These are phyloP conservation scores for Misopates orontium DNA, from an alignment of 257 asterid genomes.

Conservation along the genomic window DNA sequence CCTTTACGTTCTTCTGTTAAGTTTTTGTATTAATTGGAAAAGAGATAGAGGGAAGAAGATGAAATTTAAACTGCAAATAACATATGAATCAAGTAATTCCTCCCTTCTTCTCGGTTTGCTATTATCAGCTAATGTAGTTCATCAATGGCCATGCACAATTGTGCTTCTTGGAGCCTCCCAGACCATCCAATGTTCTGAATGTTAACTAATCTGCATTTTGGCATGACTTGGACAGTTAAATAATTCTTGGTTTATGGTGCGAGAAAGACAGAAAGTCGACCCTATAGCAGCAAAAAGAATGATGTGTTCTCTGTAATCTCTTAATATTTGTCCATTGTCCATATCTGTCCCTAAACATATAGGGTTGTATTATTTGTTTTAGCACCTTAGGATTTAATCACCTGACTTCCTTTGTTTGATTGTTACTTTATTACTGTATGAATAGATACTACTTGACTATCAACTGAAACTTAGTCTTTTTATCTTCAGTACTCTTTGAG, in stretches of 20 bases:
- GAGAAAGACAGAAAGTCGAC: neutral
- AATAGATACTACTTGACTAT: no score
- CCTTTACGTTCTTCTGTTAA: neutral
- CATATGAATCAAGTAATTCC: neutral
- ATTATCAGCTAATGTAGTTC: neutral
- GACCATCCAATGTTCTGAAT: neutral
- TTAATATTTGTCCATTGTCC: neutral
- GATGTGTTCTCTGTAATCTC: neutral
- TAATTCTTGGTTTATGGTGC: neutral
- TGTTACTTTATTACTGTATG: slow-evolving; percentile 4
- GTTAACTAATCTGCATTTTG: slow-evolving; percentile 5
- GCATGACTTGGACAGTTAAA: neutral
- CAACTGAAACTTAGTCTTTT: no score
- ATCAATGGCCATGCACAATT: neutral
- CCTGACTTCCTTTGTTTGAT: slow-evolving; percentile 3
- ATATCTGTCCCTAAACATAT: slow-evolving; percentile 1
- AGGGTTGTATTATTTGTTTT: neutral
- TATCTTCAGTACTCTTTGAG: no score
- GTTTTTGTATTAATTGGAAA: slow-evolving; percentile 4
- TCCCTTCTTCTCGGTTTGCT: neutral
- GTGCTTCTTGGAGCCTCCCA: neutral
- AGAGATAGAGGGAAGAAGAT: neutral
- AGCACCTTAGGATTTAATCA: slow-evolving; percentile 15
- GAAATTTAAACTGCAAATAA: neutral
- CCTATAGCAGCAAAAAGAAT: neutral